These are phyloP conservation scores for Saccharum officinarum DNA, from an alignment of 176 grass and related monocot species.

Conservation along the genomic window DNA sequence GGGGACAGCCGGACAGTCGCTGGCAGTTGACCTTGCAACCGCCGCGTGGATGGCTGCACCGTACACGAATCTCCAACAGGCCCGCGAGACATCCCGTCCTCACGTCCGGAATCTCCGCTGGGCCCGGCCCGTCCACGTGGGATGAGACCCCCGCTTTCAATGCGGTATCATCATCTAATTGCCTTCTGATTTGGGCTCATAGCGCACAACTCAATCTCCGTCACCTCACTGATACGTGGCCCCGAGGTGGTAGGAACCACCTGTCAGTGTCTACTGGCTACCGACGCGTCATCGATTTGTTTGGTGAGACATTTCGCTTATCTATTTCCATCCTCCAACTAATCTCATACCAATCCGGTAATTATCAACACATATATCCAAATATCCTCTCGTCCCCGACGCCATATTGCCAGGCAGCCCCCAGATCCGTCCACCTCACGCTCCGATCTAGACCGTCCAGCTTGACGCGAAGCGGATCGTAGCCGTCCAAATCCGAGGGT, in stretches of 20 bases:
- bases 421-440: neutral
- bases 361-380: neutral
- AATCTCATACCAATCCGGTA: neutral
- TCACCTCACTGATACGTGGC: neutral
- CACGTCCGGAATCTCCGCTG: slow-evolving; percentile 18
- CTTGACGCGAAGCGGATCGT: neutral
- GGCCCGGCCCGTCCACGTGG: slow-evolving; percentile 16
- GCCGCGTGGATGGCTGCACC: neutral
- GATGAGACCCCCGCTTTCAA: neutral
- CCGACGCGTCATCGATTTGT: neutral
- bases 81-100: slow-evolving; percentile 2
- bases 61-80: slow-evolving; percentile 29
- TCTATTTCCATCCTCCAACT: neutral
- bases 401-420: neutral
- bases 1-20: slow-evolving; percentile 12
- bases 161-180: neutral
- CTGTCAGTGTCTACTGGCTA: neutral
- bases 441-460: neutral
- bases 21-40: slow-evolving; percentile 18
- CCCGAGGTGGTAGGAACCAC: accelerated
- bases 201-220: neutral
- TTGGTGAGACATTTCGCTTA: slow-evolving; percentile 16
- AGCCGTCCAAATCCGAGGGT: slow-evolving; percentile 20
- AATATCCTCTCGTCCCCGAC: neutral
- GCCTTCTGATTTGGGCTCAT: neutral